phyloP scores from a whole-genome alignment of 768 basidiomycete species.

The Phlegmacium glaucopus region DNA sequence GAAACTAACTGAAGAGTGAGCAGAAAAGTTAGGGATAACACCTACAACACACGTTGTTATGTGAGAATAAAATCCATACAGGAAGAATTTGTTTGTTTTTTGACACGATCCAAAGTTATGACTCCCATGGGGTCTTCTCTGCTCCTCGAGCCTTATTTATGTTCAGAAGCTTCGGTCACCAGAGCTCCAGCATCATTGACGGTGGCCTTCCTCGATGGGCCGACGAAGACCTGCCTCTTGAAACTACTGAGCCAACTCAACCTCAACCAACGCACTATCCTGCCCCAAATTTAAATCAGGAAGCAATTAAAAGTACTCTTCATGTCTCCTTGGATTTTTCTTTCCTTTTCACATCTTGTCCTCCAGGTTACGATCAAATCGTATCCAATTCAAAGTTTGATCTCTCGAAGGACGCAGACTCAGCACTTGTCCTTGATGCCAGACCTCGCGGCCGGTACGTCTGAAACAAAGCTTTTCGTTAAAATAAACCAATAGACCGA shows the following conservation, averaged over 20 bases:
- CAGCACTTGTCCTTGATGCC: conserved; percentile 84
- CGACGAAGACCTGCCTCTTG: conserved; percentile 57
- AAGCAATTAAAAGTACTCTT: conserved; percentile 49
- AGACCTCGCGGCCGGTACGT: conserved; percentile 75
- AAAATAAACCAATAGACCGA: not conserved
- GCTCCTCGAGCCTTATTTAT: conserved; percentile 92
- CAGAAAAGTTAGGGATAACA: conserved; percentile 68
- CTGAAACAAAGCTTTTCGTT: not conserved
- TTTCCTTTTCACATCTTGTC: conserved; percentile 1
- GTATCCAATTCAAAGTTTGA: conserved; percentile 61
- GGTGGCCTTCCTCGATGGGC: conserved; percentile 90
- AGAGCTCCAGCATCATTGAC: conserved; percentile 81
- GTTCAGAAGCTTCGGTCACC: conserved; percentile 90
- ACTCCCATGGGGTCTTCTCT: conserved; percentile 87
- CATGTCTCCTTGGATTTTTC: conserved; percentile 1
- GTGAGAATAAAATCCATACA: conserved; percentile 35
- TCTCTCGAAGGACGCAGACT: conserved; percentile 37
- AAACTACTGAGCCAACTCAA: conserved; percentile 29
- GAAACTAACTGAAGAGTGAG: not conserved
- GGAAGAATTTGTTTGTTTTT: not conserved
- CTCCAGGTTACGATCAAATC: conserved; percentile 76
- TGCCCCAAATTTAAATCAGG: conserved; percentile 47
- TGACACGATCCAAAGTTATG: conserved; percentile 55
- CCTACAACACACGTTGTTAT: conserved; percentile 79
- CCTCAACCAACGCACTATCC: conserved; percentile 42